Conservation (phyloP, 2,329 filamentous ascomycete species). For the Leptographium galeiforme region DNA sequence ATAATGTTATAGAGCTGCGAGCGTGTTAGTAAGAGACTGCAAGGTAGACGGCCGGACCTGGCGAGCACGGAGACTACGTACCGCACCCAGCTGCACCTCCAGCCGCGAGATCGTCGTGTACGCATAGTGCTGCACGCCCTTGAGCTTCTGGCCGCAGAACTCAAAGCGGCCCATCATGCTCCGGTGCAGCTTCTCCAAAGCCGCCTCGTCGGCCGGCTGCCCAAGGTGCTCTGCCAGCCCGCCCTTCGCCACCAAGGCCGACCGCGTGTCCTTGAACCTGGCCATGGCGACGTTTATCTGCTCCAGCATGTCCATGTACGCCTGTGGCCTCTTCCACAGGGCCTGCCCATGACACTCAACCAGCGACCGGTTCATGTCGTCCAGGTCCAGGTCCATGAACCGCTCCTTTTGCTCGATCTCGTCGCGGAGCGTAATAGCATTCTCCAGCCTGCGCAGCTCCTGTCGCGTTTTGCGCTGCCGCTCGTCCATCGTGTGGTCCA, state of each 20-base stretch:
- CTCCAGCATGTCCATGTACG: slow-evolving; percentile 26
- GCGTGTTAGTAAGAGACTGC: not conserved
- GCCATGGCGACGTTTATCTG: slow-evolving; percentile 11
- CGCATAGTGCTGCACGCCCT: slow-evolving; percentile 49
- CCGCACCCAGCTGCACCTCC: slow-evolving; percentile 47
- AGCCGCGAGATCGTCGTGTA: slow-evolving; percentile 47
- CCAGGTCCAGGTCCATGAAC: slow-evolving; percentile 42
- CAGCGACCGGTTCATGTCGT: slow-evolving; percentile 46
- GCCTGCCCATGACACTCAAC: slow-evolving; percentile 42
- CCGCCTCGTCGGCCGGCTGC: slow-evolving; percentile 14
- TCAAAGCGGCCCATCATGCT: slow-evolving; percentile 41
- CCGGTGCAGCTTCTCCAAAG: slow-evolving; percentile 33
- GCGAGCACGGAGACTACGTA: slow-evolving; percentile 20
- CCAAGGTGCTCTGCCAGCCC: not conserved
- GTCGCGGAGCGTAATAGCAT: slow-evolving; percentile 46
- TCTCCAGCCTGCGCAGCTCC: slow-evolving; percentile 47
- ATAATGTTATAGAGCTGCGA: slow-evolving; percentile 51
- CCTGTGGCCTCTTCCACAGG: slow-evolving; percentile 33
- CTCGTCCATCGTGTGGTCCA: slow-evolving; percentile 41
- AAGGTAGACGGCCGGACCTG: not conserved
- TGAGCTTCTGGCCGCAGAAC: slow-evolving; percentile 48
- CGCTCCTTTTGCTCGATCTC: slow-evolving; percentile 43
- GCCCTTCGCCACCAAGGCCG: slow-evolving; percentile 1
- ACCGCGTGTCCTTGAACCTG: slow-evolving; percentile 6
- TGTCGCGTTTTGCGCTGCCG: slow-evolving; percentile 50